phyloP scores from a whole-genome alignment of 805 yeast species.

The Hanseniaspora opuntiae region DNA sequence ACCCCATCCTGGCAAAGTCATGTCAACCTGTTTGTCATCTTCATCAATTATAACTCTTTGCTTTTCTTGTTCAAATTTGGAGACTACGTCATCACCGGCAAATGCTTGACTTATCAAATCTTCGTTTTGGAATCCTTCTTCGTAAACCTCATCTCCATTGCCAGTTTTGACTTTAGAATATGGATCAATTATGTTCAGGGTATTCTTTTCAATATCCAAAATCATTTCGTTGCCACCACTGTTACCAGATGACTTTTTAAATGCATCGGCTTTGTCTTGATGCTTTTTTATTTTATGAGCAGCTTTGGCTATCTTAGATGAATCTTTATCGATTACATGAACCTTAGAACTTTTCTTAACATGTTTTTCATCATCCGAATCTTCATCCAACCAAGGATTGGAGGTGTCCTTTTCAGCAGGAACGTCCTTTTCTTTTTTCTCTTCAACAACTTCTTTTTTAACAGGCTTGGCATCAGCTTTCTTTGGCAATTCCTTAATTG shows the following conservation, averaged over 20 bases:
- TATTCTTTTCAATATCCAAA: slow-evolving; percentile 36
- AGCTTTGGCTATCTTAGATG: slow-evolving; percentile 37
- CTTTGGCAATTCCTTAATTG: slow-evolving; percentile 5
- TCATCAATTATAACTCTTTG: slow-evolving; percentile 52
- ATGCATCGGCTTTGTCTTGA: slow-evolving; percentile 15
- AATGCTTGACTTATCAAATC: slow-evolving; percentile 82
- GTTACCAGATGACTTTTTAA: slow-evolving; percentile 21
- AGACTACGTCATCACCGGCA: slow-evolving; percentile 91
- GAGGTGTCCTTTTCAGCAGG: slow-evolving; percentile 6
- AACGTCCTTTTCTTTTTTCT: background rate
- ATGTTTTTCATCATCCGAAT: slow-evolving; percentile 21
- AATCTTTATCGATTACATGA: slow-evolving; percentile 35
- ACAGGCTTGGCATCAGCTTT: slow-evolving; percentile 12
- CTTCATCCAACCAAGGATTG: slow-evolving; percentile 41
- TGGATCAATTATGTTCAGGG: slow-evolving; percentile 41
- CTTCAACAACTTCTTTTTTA: slow-evolving; percentile 5
- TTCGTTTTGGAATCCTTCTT: slow-evolving; percentile 51
- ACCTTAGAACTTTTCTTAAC: slow-evolving; percentile 34
- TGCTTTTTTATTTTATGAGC: slow-evolving; percentile 30
- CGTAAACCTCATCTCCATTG: slow-evolving; percentile 15
- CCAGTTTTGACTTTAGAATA: slow-evolving; percentile 35
- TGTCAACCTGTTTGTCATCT: slow-evolving; percentile 74
- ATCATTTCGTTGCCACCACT: slow-evolving; percentile 12
- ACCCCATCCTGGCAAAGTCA: slow-evolving; percentile 95
- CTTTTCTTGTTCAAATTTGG: slow-evolving; percentile 67